Evolutionary conservation across 371 early-diverging fungal genomes (phyloP), one percentile per base, ranked within the genome.

Genomic region (Apophysomyces trapeziformis): DNA sequence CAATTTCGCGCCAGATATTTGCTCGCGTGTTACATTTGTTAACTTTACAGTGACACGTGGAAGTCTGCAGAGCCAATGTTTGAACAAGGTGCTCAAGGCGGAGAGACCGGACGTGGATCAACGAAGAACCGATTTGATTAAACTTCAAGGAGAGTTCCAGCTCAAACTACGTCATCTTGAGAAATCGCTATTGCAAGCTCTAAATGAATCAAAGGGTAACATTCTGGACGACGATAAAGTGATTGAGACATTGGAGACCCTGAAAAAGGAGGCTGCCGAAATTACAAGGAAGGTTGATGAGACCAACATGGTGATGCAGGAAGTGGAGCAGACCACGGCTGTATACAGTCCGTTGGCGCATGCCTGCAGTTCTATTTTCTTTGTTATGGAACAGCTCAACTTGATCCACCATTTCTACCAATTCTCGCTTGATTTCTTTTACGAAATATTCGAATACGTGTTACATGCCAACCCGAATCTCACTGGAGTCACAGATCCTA

Each of bases 21-120:
- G 94, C 85, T 93, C 93, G 67, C 93, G 99, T 59, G 97, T 97
- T 7, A 97, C 98, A 0, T 96, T 99, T 84, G 97, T 98, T 61
- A 99, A 98, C 89, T 99, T 98, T 74, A 96, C 99, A 4, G 95
- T 98, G 6, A 99, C 99, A 5, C 90, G 96, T 26, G 91, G 93
- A 57, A 95, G 95, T 84, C 81, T 99, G 66, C 97, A 98, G 76
- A 93, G 93, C 64, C 99, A 99, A 81, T 97, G 98, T 78, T 82
- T 99, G 78, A 93, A 96, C 73, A 91, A 94, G 84, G 94, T 97
- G 1, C 85, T 99, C 64, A 93, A 94, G 73, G 90, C 91, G 26
- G 97, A 98, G 81, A 80, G 97, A 37, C 97, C 99, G 1, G 99
- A 99, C 73, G 94, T 96, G 1, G 98, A 97, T 67, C 84, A 89